Conservation (phyloP, 179 eudicot species). For the Beta lomatogona region DNA sequence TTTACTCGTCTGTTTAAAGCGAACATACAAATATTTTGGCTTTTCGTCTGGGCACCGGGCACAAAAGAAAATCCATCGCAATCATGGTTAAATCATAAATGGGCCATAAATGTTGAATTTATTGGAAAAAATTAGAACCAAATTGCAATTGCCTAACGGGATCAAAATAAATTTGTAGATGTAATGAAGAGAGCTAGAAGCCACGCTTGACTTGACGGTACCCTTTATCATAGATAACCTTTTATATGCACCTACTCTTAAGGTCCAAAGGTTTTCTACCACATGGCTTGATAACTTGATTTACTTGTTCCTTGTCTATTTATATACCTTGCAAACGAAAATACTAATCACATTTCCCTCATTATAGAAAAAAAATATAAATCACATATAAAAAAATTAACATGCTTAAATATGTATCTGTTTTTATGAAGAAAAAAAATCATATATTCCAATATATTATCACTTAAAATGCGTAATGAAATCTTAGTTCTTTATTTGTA, state of each 20-base stretch:
- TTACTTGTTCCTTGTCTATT: too few relatives aligned
- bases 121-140: neutral
- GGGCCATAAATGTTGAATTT: conserved; percentile 11
- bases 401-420: too few relatives aligned
- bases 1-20: too few relatives aligned
- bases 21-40: neutral
- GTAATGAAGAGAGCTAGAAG: conserved; percentile 11
- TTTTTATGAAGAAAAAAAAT: too few relatives aligned
- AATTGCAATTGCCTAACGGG: conserved; percentile 1
- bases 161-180: neutral
- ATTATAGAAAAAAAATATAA: too few relatives aligned
- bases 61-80: conserved; percentile 4
- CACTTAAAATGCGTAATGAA: too few relatives aligned
- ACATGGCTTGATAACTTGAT: too few relatives aligned
- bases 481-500: too few relatives aligned
- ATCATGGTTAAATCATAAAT: conserved; percentile 8
- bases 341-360: too few relatives aligned
- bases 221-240: conserved; percentile 6
- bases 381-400: too few relatives aligned
- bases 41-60: neutral
- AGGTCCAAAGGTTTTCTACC: neutral
- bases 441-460: too few relatives aligned
- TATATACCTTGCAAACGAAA: too few relatives aligned
- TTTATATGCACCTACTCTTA: neutral
- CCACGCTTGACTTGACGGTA: conserved; percentile 24